Evolutionary conservation across 139 green algal species (phyloP), one percentile per base, ranked within the genome.

Genomic region (Picochlorum sp.): DNA sequence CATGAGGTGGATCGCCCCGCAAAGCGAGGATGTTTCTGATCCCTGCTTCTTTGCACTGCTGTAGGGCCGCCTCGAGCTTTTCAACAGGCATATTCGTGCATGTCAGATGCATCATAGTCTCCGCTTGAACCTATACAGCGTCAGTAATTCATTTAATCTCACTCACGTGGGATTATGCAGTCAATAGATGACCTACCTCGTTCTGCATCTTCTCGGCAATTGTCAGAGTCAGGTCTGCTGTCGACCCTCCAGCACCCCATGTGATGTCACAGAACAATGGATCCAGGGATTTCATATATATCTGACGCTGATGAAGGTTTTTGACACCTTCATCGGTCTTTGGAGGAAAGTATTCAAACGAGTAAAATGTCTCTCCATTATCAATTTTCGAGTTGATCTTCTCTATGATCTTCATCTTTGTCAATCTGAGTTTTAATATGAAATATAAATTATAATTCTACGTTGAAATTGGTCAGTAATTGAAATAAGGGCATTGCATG

Each of bases 81-180:
- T 95, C 86, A 47, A 86, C 68, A 1, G 84, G 85, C 90, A 98
- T 98, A 84, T 98, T 98, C 62, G 92, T 98, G 82, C 92, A 98
- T 4, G 92, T 98, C 45, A 98, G 75, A 77, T 98, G 92, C 92
- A 98, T 98, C 88, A 97, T 98, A 14, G 90, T 97, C 78, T 98
- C 89, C 31, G 98, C 81, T 60, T 87, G 86, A 2, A 98, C 74
- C 91, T 97, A 77, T 54, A 68, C 15, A 21, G 45, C 73, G 4
- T 8, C n/a, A 23, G 34, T 49, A 57, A 13, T 67, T 50, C 54
- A 31, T 30, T 45, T 45, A 66, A 44, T 41, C 23, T 41, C 13
- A 66, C 6, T 60, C 20, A 16, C 67, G 14, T 45, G 1, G 5
- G 11, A 21, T 38, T 23, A 69, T 13, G 7, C 11, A 24, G 38